Evolutionary conservation across 345 rosid species (phyloP).

Genomic region (Corymbia maculata): DNA sequence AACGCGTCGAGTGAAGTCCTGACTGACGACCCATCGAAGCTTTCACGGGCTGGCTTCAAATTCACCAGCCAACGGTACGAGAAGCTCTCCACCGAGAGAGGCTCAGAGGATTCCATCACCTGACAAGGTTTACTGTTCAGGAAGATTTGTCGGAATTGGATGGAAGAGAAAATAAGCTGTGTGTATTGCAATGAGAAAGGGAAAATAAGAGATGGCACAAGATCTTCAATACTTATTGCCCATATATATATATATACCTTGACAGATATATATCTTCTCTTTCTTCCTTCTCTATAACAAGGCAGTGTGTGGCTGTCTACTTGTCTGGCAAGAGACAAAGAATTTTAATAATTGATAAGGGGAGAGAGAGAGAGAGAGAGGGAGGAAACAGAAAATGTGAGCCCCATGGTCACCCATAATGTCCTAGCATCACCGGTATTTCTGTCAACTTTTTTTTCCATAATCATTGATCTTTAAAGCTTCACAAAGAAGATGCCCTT

Average conservation of each 20-base stretch:
- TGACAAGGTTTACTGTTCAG: not conserved
- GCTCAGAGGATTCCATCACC: constrained; percentile 44
- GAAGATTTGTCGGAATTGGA: not conserved
- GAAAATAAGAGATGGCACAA: not conserved
- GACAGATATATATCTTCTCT: constrained; percentile 11
- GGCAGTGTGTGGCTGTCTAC: constrained; percentile 33
- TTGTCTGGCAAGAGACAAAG: constrained; percentile 56
- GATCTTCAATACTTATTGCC: not conserved
- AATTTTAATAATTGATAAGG: constrained; percentile 52
- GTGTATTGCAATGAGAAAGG: not conserved
- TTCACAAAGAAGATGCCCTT: not conserved
- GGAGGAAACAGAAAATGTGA: constrained; percentile 26
- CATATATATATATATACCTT: constrained; percentile 7
- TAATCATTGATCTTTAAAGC: not conserved
- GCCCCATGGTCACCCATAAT: constrained; percentile 37
- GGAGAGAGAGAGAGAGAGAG: constrained; percentile 12
- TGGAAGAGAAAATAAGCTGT: not conserved
- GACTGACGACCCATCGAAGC: constrained; percentile 29
- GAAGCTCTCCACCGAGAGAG: constrained; percentile 85
- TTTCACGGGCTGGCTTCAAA: constrained; percentile 46
- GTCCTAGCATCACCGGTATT: constrained; percentile 20
- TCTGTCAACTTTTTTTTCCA: constrained; percentile 1
- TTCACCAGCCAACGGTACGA: constrained; percentile 91
- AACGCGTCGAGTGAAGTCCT: constrained; percentile 49
- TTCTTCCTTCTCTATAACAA: constrained; percentile 9